phyloP scores from a whole-genome alignment of 371 early-diverging fungal genomes.

The Polyrhizophydium stewartii region DNA sequence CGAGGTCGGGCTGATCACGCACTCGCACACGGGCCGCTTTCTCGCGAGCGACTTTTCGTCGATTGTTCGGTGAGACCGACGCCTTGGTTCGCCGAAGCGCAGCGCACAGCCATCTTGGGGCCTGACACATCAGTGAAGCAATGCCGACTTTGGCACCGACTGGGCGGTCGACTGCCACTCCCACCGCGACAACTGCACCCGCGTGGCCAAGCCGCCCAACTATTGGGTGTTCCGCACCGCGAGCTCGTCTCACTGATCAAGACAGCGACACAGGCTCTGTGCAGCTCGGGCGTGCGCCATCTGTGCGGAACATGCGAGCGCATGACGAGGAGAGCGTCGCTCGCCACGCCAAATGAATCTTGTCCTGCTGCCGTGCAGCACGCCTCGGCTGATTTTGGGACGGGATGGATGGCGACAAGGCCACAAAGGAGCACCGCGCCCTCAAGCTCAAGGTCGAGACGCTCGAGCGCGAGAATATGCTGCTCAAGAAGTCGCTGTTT shows the following conservation, averaged over 20 bases:
- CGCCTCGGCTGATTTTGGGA: too few species aligned
- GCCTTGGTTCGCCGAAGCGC: too few species aligned
- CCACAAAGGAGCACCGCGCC: constrained; percentile 61
- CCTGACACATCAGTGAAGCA: background rate
- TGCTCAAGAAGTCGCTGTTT: constrained; percentile 78
- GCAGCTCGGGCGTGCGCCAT: too few species aligned
- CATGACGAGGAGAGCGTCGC: too few species aligned
- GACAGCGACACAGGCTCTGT: too few species aligned
- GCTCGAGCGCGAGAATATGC: constrained; percentile 72
- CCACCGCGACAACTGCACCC: background rate
- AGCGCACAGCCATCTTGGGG: too few species aligned
- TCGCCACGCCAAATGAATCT: too few species aligned
- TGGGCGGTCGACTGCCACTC: constrained; percentile 3
- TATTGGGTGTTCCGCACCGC: background rate
- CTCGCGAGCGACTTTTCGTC: background rate
- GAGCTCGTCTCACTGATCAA: too few species aligned
- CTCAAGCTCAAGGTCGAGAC: constrained; percentile 73
- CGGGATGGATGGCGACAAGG: constrained; percentile 15
- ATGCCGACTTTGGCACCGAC: constrained; percentile 11
- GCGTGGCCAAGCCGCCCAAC: constrained; percentile 5
- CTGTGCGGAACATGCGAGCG: too few species aligned
- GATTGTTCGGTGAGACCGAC: background rate
- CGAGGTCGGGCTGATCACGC: constrained; percentile 6
- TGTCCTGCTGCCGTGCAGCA: too few species aligned
- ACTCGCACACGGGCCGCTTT: constrained; percentile 7